These are phyloP conservation scores for Parmelia sp. DNA, from an alignment of 495 filamentous ascomycete genomes.

Conservation along the genomic window DNA sequence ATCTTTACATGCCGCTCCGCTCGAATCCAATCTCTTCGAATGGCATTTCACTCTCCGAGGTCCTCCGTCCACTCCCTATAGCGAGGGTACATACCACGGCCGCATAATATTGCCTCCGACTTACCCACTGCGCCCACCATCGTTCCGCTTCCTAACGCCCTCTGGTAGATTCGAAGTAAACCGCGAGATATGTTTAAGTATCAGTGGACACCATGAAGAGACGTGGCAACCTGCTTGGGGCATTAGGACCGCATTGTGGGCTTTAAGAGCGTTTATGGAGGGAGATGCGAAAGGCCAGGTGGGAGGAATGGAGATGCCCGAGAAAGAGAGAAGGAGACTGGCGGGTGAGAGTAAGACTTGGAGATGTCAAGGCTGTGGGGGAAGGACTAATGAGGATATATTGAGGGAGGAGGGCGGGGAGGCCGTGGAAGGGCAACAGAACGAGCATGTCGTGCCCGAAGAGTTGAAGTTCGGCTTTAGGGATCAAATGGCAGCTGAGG, in stretches of 20 bases:
- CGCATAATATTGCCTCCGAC: constrained; percentile 82
- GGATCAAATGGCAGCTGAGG: constrained; percentile 32
- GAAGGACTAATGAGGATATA: constrained; percentile 62
- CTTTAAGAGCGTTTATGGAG: constrained; percentile 47
- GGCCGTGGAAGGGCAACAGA: constrained; percentile 33
- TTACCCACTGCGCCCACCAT: constrained; percentile 85
- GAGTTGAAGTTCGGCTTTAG: constrained; percentile 44
- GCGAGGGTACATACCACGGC: constrained; percentile 83
- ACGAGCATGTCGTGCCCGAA: constrained; percentile 38
- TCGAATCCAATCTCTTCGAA: constrained; percentile 88
- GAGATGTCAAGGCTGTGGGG: constrained; percentile 59
- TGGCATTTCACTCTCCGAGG: constrained; percentile 99
- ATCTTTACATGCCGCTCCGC: constrained; percentile 65
- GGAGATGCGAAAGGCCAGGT: constrained; percentile 63
- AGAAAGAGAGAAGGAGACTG: constrained; percentile 54
- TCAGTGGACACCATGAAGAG: constrained; percentile 93
- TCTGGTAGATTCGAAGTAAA: constrained; percentile 93
- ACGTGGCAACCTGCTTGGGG: constrained; percentile 99
- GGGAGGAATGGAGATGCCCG: constrained; percentile 72
- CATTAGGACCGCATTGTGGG: constrained; percentile 57
- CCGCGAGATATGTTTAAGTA: constrained; percentile 91
- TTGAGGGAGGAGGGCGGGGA: constrained; percentile 51
- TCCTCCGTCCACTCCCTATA: constrained; percentile 74
- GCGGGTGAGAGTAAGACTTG: constrained; percentile 57
- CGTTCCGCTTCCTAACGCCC: constrained; percentile 90